phyloP scores from a whole-genome alignment of 2,329 filamentous ascomycete species.

The Zymoseptoria pseudotritici region DNA sequence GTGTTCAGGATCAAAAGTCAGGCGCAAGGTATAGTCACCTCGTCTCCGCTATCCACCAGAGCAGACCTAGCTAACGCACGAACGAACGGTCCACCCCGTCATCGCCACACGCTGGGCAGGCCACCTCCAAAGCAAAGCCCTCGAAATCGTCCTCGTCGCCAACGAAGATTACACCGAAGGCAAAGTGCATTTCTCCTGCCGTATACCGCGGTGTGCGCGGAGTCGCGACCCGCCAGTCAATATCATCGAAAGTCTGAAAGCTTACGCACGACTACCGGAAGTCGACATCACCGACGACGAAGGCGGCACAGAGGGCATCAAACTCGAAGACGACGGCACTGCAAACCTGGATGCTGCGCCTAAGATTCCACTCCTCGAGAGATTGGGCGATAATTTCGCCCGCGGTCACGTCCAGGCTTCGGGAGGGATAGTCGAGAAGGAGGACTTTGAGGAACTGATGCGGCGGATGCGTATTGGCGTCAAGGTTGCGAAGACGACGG shows the following conservation, averaged over 20 bases:
- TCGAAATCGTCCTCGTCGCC: constrained; percentile 59
- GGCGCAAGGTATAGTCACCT: constrained; percentile 40
- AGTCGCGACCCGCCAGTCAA: constrained; percentile 51
- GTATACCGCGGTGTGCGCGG: constrained; percentile 51
- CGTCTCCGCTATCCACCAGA: neutral
- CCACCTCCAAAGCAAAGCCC: constrained; percentile 49
- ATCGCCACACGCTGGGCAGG: constrained; percentile 62
- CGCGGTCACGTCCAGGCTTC: constrained; percentile 61
- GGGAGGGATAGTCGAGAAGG: constrained; percentile 54
- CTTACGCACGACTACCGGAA: constrained; percentile 38
- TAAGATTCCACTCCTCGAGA: constrained; percentile 32
- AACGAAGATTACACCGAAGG: constrained; percentile 59
- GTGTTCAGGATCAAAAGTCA: constrained; percentile 54
- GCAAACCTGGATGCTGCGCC: constrained; percentile 3
- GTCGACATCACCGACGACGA: constrained; percentile 29
- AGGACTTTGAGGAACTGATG: constrained; percentile 60
- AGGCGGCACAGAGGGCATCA: constrained; percentile 21
- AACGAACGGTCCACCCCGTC: constrained; percentile 50
- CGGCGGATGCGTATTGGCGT: constrained; percentile 51
- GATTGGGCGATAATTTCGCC: constrained; percentile 58
- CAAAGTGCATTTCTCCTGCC: constrained; percentile 61
- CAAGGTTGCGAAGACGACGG: constrained; percentile 36
- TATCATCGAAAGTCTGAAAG: constrained; percentile 53
- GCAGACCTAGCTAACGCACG: neutral
- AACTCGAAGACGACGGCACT: neutral